Evolutionary conservation across 768 basidiomycete genomes (phyloP).

Genomic region (Mrakia frigida): DNA sequence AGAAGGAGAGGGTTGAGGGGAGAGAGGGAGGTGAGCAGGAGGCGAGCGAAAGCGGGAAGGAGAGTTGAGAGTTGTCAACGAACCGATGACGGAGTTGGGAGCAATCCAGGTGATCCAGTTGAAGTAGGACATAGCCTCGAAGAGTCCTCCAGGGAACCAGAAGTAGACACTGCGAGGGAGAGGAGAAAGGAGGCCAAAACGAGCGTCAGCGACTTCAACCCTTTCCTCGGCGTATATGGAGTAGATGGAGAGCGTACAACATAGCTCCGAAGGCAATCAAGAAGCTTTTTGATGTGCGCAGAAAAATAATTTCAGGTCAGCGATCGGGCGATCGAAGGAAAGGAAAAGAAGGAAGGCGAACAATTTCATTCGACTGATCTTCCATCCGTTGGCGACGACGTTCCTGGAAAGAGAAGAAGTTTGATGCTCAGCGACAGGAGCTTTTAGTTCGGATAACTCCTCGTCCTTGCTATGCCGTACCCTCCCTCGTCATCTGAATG

Average conservation of each 20-base stretch:
- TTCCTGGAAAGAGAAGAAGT: too few species aligned
- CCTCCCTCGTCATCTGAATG: too few species aligned
- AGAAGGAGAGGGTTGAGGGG: too few species aligned
- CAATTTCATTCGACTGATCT: conserved; percentile 32
- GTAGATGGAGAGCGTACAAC: conserved; percentile 2
- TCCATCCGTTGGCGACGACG: conserved; percentile 38
- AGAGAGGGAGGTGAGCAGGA: neutral
- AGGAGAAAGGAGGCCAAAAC: neutral
- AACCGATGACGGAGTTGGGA: conserved; percentile 44
- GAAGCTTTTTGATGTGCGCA: conserved; percentile 15
- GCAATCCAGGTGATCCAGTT: conserved; percentile 48
- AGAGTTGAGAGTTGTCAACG: conserved; percentile 39
- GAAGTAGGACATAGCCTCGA: conserved; percentile 33
- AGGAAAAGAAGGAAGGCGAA: too few species aligned
- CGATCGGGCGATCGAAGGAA: too few species aligned
- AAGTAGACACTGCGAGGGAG: conserved; percentile 36
- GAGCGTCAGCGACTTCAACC: neutral
- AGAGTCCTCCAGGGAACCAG: conserved; percentile 42
- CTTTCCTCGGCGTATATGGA: neutral
- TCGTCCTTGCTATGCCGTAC: too few species aligned
- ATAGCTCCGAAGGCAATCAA: conserved; percentile 32
- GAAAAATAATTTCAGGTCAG: too few species aligned
- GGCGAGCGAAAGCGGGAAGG: conserved; percentile 35
- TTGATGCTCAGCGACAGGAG: too few species aligned
- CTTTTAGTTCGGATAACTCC: too few species aligned